Evolutionary conservation across 2,329 filamentous ascomycete species (phyloP), one percentile per base, ranked within the genome.

Genomic region (Colletotrichum tabaci): DNA sequence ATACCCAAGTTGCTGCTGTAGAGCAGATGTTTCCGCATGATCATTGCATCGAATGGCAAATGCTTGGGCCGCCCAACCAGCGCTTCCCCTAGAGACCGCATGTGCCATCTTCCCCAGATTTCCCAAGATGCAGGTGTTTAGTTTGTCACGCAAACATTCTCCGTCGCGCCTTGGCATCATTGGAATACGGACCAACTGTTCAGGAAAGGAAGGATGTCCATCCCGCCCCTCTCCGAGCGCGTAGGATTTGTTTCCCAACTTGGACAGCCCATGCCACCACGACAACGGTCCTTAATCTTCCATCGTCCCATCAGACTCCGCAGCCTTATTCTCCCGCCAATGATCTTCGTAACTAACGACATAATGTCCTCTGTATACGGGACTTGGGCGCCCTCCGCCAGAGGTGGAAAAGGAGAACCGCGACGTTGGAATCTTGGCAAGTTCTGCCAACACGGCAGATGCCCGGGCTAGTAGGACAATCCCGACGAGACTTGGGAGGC

Each of bases 171-270:
- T 70, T 70, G 67, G 67, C 67, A 21, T 60, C 40, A 61, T 70
- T 47, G 55, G 66, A 60, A 16, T 55, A 47, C 53, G 67, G 67
- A 61, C 53, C 47, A 23, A 47, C 47, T 38, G 38, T 53, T 70
- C 55, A 42, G 30, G 52, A 70, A 53, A 66, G 67, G 67, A 55
- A 70, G 26, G 42, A 30, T 38, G 57, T 47, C 66, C 61, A 68
- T 44, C 38, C 30, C 10, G 67, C 61, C 67, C 61, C 67, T 70
- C 55, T 70, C 30, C 21, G 40, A 26, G 55, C 47, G 30, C 53
- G 67, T 60, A 66, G 67, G 67, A 70, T 66, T 55, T 61, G 53
- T 70, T 60, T 7, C 53, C 61, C 61, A 66, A 60, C 40, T 70
- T 23, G 67, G 67, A 15, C n/a, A 13, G n/a, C 44, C 53, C 53